phyloP scores from a whole-genome alignment of 2,329 filamentous ascomycete species.

The Xylaria digitata region DNA sequence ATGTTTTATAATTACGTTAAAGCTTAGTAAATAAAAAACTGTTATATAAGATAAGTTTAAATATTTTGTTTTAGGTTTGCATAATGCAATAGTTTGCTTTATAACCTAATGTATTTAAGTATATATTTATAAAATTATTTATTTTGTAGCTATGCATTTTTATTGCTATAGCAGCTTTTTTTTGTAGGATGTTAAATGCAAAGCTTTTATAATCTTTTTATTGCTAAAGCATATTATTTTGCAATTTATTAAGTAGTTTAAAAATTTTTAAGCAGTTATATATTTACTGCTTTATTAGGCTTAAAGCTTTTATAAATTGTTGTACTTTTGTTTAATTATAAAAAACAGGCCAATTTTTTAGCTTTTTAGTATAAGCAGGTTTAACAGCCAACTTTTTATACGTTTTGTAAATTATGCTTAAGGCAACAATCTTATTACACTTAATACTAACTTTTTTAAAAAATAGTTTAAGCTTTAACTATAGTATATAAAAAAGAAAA shows the following conservation, averaged over 20 bases:
- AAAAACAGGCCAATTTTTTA: not conserved
- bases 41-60: too few relatives aligned
- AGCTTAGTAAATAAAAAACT: too few relatives aligned
- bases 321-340: not conserved
- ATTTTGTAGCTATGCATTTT: not conserved
- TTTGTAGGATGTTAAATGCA: not conserved
- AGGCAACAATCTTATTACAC: not conserved
- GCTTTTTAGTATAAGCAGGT: not conserved
- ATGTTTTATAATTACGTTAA: not conserved
- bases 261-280: too few relatives aligned
- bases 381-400: not conserved
- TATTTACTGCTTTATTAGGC: not conserved
- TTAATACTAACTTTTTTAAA: not conserved
- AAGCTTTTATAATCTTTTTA: too few relatives aligned
- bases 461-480: not conserved
- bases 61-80: not conserved
- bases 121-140: not conserved
- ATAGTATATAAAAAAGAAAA: not conserved
- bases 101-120: not conserved
- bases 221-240: not conserved
- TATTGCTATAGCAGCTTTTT: not conserved
- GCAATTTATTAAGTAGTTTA: not conserved
- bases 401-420: not conserved
- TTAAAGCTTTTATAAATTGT: not conserved
- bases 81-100: not conserved